Evolutionary conservation across 148 eudicot species (phyloP), one percentile per base, ranked within the genome.

Genomic region (Heliamphora exappendiculata): DNA sequence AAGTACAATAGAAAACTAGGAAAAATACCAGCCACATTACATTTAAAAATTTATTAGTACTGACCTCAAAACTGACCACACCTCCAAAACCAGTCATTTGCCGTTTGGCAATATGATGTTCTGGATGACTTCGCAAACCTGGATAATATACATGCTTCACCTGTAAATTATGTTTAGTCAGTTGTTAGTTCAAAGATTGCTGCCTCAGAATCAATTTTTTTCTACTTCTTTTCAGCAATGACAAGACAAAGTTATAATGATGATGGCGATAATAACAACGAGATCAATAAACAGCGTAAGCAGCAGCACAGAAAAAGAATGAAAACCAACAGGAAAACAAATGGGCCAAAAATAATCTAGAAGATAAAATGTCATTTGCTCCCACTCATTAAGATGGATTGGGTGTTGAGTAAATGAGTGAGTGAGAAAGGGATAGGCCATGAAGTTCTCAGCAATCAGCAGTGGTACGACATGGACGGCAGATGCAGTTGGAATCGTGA

Each of bases 61-160:
- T 77, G 70, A 90, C 98, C 95, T 94, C 98, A 88, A 94, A 94
- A 76, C 98, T 94, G 73, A 91, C 98, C 62, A 94, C 97, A 58
- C 98, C 98, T 69, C 97, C 98, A 85, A 90, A 94, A 78, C 98
- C 97, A 76, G 82, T 86, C 98, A 94, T 91, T 84, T 94, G 98
- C 64, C 68, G 77, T 86, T 87, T 90, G 74, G 98, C 97, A 70
- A 93, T 80, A 68, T 90, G 79, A 71, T 93, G 93, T 79, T 91
- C 98, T 29, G 94, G 98, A 82, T 94, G 98, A 89, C 98, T 91
- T 76, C 85, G 80, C 88, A 94, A 84, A 74, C 95, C 98, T 63
- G 97, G 98, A 84, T 94, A 91, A 76, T 94, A 91, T 68, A 94
- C 98, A 41, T 65, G 86, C 74, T 83, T 85, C 84, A 94, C 88